Evolutionary conservation across 2,329 filamentous ascomycete genomes (phyloP), one percentile per base, ranked within the genome.

Genomic region (Ilyonectria sp.): DNA sequence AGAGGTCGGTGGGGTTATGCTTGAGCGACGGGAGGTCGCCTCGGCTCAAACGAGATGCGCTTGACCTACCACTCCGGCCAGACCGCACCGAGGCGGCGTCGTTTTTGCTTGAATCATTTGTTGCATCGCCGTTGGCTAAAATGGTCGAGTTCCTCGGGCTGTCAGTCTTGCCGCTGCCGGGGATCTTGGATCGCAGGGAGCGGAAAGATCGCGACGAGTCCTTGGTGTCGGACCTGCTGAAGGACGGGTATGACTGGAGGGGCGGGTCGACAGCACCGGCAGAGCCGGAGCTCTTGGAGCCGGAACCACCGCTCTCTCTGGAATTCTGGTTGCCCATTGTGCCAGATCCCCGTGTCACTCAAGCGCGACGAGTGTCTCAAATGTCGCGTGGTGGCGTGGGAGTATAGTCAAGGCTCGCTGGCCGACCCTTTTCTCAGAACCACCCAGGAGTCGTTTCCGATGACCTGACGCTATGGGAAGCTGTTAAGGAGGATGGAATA

Each of bases 171-270:
- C 86, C 86, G 71, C 81, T 86, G 40, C 92, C 93, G 2, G 93
- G 94, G 67, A 97, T 98, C 83, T 98, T 98, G 69, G 94, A 97
- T 68, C 94, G 89, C 73, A 98, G 88, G 44, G 91, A 92, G 73
- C 93, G 90, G 80, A 98, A 91, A 5, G 95, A 98, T 71, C 94
- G 92, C 35, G 92, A 90, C 7, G 94, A 98, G 72, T 97, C 95
- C 80, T 95, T 95, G 31, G 95, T 98, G 79, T 98, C 95, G 63
- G 94, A 94, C 79, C 93, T 92, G 83, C 92, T 93, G 79, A 98
- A 95, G 31, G 95, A 97, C 31, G 95, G 95, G 81, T 96, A 97
- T 33, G 94, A 93, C 80, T 94, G 92, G 66, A 98, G 85, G 50
- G 73, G 62, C 26, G 74, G 77, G 68, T 88, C 86, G 67, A 79